These are phyloP conservation scores for Verticillium dahliae DNA, from an alignment of 2,329 filamentous ascomycete species.

Conservation along the genomic window DNA sequence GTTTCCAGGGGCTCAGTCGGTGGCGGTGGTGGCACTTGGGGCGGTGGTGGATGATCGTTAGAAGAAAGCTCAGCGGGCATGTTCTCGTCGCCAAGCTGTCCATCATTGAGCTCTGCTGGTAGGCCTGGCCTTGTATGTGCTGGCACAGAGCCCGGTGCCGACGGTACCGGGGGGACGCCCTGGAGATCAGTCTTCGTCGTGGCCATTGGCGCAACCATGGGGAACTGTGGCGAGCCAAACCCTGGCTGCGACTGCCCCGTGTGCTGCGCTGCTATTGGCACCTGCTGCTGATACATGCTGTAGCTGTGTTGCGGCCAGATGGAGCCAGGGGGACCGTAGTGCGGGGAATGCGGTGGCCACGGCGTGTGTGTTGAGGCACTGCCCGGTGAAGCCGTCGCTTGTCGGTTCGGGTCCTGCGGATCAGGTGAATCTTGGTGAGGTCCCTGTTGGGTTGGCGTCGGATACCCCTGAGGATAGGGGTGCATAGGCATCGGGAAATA, in stretches of 20 bases:
- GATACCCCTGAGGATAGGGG: not conserved
- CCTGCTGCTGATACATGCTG: slow-evolving; percentile 13
- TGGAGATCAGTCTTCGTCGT: slow-evolving; percentile 7
- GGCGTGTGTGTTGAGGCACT: not conserved
- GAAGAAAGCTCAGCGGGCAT: slow-evolving; percentile 10
- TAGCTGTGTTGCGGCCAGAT: slow-evolving; percentile 12
- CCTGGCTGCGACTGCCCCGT: slow-evolving; percentile 8
- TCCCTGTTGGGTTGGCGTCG: not conserved
- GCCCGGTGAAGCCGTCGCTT: not conserved
- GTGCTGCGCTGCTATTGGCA: slow-evolving; percentile 12
- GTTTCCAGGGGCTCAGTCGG: not conserved
- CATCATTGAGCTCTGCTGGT: slow-evolving; percentile 8
- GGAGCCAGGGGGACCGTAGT: not conserved
- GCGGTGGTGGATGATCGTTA: slow-evolving; percentile 1
- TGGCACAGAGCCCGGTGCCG: not conserved
- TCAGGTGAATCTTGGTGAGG: not conserved
- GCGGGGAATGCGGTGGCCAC: not conserved
- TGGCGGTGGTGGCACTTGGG: not conserved
- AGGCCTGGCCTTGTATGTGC: not conserved
- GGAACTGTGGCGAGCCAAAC: slow-evolving; percentile 10
- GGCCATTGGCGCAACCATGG: slow-evolving; percentile 9
- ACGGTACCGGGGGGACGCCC: slow-evolving; percentile 5
- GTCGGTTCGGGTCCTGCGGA: not conserved
- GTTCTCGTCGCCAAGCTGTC: slow-evolving; percentile 4
- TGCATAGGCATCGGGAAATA: not conserved